These are phyloP conservation scores for Penicillium sp. DNA, from an alignment of 2,329 filamentous ascomycete genomes.

Conservation along the genomic window DNA sequence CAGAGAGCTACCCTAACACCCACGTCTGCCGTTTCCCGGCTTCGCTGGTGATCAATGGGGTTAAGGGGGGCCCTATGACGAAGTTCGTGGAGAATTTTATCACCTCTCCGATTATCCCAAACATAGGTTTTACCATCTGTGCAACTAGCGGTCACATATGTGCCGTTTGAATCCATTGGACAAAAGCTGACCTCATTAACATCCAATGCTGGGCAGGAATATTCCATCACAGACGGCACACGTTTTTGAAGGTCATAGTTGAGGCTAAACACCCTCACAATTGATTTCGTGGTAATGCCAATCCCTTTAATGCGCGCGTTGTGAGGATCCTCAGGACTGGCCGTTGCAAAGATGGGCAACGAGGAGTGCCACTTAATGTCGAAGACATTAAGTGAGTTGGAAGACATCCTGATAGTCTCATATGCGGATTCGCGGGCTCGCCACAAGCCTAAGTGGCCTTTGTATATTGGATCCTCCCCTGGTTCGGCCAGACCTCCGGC, in stretches of 20 bases:
- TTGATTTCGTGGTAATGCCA: constrained; percentile 44
- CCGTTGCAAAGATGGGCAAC: constrained; percentile 53
- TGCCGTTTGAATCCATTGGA: constrained; percentile 34
- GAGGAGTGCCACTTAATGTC: constrained; percentile 58
- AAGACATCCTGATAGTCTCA: constrained; percentile 39
- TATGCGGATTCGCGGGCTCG: constrained; percentile 44
- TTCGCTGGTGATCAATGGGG: constrained; percentile 40
- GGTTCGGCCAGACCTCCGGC: constrained; percentile 56
- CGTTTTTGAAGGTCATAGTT: constrained; percentile 1
- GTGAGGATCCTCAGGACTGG: constrained; percentile 38
- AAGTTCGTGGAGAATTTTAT: constrained; percentile 49
- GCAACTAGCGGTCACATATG: constrained; percentile 58
- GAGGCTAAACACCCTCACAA: constrained; percentile 54
- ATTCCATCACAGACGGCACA: constrained; percentile 36
- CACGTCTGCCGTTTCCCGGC: constrained; percentile 54
- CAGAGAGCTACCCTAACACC: constrained; percentile 59
- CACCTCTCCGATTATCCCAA: constrained; percentile 55
- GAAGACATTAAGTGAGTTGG: constrained; percentile 55
- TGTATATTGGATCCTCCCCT: constrained; percentile 28
- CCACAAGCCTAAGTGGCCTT: constrained; percentile 57
- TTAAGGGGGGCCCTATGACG: constrained; percentile 52
- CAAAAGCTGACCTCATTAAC: constrained; percentile 61
- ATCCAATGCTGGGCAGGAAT: constrained; percentile 58
- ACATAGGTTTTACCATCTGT: constrained; percentile 60
- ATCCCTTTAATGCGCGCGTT: constrained; percentile 29